Evolutionary conservation across 352 stramenopile genomes (phyloP), one percentile per base, ranked within the genome.

Genomic region (Globisporangium nagaii): DNA sequence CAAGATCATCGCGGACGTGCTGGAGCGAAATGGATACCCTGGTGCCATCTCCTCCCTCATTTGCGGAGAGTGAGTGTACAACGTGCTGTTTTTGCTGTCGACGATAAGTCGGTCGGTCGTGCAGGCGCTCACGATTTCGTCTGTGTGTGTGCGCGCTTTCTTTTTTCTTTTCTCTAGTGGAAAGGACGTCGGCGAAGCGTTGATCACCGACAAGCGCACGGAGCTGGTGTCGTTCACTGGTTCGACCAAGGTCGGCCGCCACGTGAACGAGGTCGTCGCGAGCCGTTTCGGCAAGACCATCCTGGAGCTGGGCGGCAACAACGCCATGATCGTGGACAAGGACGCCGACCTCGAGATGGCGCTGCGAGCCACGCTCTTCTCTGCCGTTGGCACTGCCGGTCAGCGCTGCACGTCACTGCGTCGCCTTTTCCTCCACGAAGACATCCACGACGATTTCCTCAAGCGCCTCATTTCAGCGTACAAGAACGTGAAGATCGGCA

Each of bases 271-370:
- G 49, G 71, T 89, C 19, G 88, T 97, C 22, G 87, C 84, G n/a
- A 71, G 71, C 7, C 83, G 90, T 46, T 97, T 97, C 63, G 90
- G 90, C 57, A 95, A 96, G 68, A 88, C 80, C 30, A 91, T 97
- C 55, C 75, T 97, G 4, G 90, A 97, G 54, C 67, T 97, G 4
- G 90, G 90, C 20, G 90, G 90, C 40, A 97, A 97, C 71, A 97
- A 97, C 58, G 90, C 90, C 12, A 96, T 96, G 78, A 96, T 97
- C 52, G 82, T 97, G n/a, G 83, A 96, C 67, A 79, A 91, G 63
- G 77, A 94, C 53, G 90, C 90, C 11, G 86, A 97, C 56, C 60
- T 96, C 19, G 84, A 96, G 59, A 91, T 97, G 79, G 90, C 90
- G 20, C 59, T 97, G 30, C 81, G 88, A 24, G 88, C 82, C 5